A percentile compares a stretch with the other conserved stretches of the same genome.
phyloP scores from a whole-genome alignment of 495 filamentous ascomycete species.

The Aspergillus panamensis region DNA sequence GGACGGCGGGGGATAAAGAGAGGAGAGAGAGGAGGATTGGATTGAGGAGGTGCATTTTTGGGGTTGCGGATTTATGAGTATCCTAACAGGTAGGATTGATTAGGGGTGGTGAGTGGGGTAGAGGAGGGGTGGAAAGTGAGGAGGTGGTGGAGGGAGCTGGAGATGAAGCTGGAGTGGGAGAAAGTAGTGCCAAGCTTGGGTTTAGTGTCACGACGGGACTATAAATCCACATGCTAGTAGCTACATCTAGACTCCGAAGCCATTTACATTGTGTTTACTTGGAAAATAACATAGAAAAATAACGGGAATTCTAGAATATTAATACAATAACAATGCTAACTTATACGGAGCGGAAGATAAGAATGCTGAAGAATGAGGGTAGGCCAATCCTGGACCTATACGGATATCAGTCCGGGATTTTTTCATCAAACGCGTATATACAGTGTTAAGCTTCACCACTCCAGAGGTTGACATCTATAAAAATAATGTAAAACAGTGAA shows the following conservation, averaged over 20 bases:
- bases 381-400: not conserved
- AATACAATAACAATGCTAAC: conserved; percentile 2
- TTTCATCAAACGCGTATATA: not conserved
- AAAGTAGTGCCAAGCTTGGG: not conserved
- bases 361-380: not conserved
- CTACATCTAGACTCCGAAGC: too few species aligned
- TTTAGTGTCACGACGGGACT: not conserved
- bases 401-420: not conserved
- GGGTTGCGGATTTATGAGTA: not conserved
- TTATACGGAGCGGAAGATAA: not conserved
- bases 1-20: conserved; percentile 14
- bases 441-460: not conserved
- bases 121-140: not conserved
- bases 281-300: too few species aligned
- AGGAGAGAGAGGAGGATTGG: not conserved
- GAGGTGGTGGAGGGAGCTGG: not conserved
- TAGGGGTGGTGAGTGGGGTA: not conserved
- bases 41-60: conserved; percentile 12
- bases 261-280: too few species aligned
- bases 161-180: not conserved
- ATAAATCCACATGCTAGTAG: not conserved
- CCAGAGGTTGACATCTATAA: not conserved
- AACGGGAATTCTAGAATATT: not conserved
- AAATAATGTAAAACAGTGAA: conserved; percentile 13
- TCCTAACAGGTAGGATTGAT: not conserved